Percentiles rank a stretch among this genome's conserved stretches.
Evolutionary conservation across 2,329 filamentous ascomycete genomes (phyloP).

Genomic region (Beauveria varroae): DNA sequence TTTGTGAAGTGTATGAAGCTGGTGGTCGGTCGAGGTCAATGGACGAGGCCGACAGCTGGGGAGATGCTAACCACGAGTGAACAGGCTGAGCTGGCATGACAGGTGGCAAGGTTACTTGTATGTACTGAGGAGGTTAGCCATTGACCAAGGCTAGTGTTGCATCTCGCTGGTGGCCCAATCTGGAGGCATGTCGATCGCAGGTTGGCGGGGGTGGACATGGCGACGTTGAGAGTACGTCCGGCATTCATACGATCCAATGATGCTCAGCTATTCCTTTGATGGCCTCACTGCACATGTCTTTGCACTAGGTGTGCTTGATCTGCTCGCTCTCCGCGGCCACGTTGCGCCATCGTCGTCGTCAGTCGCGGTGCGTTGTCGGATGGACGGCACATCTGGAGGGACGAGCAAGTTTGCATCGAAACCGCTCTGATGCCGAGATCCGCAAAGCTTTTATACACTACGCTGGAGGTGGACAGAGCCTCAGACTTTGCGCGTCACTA

Average conservation of each 20-base stretch:
- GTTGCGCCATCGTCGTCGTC: neutral
- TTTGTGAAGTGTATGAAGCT: too few relatives aligned
- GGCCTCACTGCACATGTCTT: too few relatives aligned
- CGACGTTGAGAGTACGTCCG: too few relatives aligned
- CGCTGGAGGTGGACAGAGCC: neutral
- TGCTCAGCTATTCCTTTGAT: neutral
- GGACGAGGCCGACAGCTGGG: too few relatives aligned
- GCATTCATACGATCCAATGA: neutral
- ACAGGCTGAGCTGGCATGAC: too few relatives aligned
- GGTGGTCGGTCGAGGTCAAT: too few relatives aligned
- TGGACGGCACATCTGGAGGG: neutral
- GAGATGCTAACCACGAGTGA: too few relatives aligned
- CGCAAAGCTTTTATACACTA: neutral
- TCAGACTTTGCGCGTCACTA: neutral
- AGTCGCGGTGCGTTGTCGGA: neutral
- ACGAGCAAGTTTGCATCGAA: neutral
- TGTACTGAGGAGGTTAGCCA: too few relatives aligned
- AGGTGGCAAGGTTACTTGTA: too few relatives aligned
- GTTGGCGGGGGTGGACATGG: neutral
- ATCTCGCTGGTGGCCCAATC: neutral
- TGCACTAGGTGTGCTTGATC: too few relatives aligned
- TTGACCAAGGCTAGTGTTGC: neutral
- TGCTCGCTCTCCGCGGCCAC: neutral
- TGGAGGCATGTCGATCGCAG: neutral
- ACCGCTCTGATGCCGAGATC: neutral